A percentile compares a stretch with the other conserved stretches of the same genome.
Evolutionary conservation across 179 eudicot species (phyloP).

Genomic region (Silene noctiflora): DNA sequence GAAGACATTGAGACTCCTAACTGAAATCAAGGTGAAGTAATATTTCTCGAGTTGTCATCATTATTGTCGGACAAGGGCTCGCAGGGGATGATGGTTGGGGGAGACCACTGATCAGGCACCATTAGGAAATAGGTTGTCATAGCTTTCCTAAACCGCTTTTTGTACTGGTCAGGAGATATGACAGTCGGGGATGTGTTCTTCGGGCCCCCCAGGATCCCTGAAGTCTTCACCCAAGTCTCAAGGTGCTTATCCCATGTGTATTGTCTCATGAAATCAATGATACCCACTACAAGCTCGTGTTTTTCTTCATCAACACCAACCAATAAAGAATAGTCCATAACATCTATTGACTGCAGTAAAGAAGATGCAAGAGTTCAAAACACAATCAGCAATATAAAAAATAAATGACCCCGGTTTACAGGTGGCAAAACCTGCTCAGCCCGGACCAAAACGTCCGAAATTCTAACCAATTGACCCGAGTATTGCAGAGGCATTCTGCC

Average conservation of each 20-base stretch:
- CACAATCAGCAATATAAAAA: background rate
- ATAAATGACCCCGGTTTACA: background rate
- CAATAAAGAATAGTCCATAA: slow-evolving; percentile 85
- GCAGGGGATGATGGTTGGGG: slow-evolving; percentile 38
- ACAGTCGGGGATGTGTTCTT: slow-evolving; percentile 78
- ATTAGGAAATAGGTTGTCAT: slow-evolving; percentile 80
- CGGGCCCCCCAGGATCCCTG: slow-evolving; percentile 86
- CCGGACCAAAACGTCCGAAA: background rate
- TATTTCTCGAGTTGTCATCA: slow-evolving; percentile 36
- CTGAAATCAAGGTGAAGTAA: slow-evolving; percentile 19
- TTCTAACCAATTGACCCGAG: background rate
- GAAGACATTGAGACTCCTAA: background rate
- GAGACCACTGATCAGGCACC: slow-evolving; percentile 86
- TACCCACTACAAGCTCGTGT: slow-evolving; percentile 79
- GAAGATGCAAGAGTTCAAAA: background rate
- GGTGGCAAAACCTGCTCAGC: too few relatives aligned
- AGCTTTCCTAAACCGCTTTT: slow-evolving; percentile 86
- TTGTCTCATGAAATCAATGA: slow-evolving; percentile 91
- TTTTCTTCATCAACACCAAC: slow-evolving; percentile 87
- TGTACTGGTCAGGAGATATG: slow-evolving; percentile 85
- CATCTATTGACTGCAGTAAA: slow-evolving; percentile 64
- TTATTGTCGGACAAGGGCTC: slow-evolving; percentile 39
- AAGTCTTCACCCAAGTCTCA: slow-evolving; percentile 90
- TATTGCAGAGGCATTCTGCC: background rate
- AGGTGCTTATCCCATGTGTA: slow-evolving; percentile 99